Percentiles rank a stretch among this genome's conserved stretches.
Conservation (phyloP, 768 basidiomycete genomes). For the Termitomyces sp. region DNA sequence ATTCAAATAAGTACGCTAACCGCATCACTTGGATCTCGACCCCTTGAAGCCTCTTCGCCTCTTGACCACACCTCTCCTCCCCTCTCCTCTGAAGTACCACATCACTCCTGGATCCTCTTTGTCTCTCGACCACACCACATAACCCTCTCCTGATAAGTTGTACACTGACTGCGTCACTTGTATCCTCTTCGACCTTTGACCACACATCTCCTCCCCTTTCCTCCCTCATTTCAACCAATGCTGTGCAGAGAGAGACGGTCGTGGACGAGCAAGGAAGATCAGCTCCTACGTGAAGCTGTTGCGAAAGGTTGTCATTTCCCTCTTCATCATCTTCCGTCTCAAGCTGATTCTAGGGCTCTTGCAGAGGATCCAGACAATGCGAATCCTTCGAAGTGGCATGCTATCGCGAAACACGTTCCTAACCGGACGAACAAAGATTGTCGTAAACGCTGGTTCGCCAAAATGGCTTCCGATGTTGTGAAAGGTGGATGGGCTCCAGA, state of each 20-base stretch:
- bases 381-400: constrained; percentile 61
- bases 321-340: constrained; percentile 7
- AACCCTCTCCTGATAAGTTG: not conserved
- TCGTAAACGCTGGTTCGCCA: constrained; percentile 60
- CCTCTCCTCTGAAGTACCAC: not conserved
- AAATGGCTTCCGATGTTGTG: constrained; percentile 60
- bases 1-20: constrained; percentile 16
- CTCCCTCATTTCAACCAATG: constrained; percentile 21
- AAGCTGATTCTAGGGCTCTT: constrained; percentile 9
- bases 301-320: constrained; percentile 33
- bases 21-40: constrained; percentile 21
- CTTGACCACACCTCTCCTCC: not conserved
- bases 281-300: constrained; percentile 49
- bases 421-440: constrained; percentile 64
- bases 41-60: constrained; percentile 6
- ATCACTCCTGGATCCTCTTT: too few species aligned
- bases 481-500: constrained; percentile 63
- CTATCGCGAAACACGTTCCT: constrained; percentile 59
- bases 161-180: too few species aligned
- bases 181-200: not conserved
- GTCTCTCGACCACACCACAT: not conserved
- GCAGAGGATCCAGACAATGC: constrained; percentile 54
- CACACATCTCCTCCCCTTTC: constrained; percentile 9
- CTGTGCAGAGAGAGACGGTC: constrained; percentile 47
- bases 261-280: constrained; percentile 51